These are phyloP conservation scores for Cyclotella choctawhatcheeana DNA, from an alignment of 108 stramenopile species.

Conservation along the genomic window DNA sequence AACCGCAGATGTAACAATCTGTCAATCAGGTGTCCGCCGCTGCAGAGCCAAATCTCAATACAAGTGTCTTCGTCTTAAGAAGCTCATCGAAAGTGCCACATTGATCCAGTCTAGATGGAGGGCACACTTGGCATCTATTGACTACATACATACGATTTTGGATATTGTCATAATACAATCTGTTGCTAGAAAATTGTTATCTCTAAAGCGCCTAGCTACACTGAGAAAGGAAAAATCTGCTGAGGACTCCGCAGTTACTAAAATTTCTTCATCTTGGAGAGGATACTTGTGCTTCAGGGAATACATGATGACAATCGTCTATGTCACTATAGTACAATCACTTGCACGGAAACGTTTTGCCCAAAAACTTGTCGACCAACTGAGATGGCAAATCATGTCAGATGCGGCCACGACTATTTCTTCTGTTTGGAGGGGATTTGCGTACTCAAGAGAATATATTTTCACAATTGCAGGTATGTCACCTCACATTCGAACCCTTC, in stretches of 20 bases:
- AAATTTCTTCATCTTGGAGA: neutral
- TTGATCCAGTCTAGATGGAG: slow-evolving; percentile 4
- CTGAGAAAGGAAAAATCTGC: neutral
- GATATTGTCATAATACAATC: neutral
- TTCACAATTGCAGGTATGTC: slow-evolving; percentile 1
- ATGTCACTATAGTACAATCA: too few relatives aligned
- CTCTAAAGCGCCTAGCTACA: neutral
- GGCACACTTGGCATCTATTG: neutral
- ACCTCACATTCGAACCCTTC: too few relatives aligned
- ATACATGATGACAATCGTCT: neutral
- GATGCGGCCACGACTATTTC: slow-evolving; percentile 1
- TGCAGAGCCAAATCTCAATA: neutral
- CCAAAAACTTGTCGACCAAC: neutral
- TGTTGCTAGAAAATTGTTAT: neutral
- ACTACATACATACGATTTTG: neutral
- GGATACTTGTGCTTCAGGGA: neutral
- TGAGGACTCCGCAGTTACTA: slow-evolving; percentile 2
- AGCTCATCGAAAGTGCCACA: neutral
- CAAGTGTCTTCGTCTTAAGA: neutral
- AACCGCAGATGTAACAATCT: slow-evolving; percentile 5
- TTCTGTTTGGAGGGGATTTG: neutral
- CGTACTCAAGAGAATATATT: neutral
- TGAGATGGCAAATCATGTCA: neutral
- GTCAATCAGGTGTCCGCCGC: slow-evolving; percentile 2
- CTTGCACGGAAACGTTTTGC: too few relatives aligned